phyloP scores from a whole-genome alignment of 257 asterid genomes.

The Nicotiana undulata region DNA sequence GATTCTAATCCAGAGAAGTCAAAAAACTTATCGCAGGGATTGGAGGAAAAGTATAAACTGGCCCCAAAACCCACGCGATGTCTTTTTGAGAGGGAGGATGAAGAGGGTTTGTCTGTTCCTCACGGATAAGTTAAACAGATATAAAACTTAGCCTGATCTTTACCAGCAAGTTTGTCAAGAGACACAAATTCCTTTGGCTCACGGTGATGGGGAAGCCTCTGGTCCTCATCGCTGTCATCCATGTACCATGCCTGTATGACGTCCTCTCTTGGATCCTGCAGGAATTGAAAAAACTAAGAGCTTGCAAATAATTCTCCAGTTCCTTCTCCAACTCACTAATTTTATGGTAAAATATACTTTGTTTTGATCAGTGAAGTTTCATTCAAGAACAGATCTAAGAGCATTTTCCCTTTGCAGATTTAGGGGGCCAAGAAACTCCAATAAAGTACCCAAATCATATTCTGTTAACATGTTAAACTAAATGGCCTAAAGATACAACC shows the following conservation, averaged over 20 bases:
- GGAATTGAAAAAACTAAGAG: constrained; percentile 5
- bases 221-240: constrained; percentile 87
- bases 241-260: constrained; percentile 95
- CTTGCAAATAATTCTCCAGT: background rate
- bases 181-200: constrained; percentile 75
- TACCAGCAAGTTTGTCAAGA: constrained; percentile 85
- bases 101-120: background rate
- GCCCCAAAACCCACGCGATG: background rate
- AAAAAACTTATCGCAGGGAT: background rate
- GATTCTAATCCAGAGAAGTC: background rate
- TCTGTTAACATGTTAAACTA: background rate
- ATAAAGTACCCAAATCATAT: background rate
- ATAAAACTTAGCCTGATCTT: background rate
- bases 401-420: background rate
- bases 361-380: background rate
- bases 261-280: constrained; percentile 65
- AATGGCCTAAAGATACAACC: background rate
- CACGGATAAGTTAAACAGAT: background rate
- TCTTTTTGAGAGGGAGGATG: background rate
- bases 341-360: background rate
- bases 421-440: background rate
- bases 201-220: constrained; percentile 90
- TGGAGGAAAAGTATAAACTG: background rate
- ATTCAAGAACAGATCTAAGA: background rate
- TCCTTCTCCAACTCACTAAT: background rate